Percentiles rank a stretch among this genome's conserved stretches.
Evolutionary conservation across 768 basidiomycete genomes (phyloP).

Genomic region (Goffeauzyma gilvescens): DNA sequence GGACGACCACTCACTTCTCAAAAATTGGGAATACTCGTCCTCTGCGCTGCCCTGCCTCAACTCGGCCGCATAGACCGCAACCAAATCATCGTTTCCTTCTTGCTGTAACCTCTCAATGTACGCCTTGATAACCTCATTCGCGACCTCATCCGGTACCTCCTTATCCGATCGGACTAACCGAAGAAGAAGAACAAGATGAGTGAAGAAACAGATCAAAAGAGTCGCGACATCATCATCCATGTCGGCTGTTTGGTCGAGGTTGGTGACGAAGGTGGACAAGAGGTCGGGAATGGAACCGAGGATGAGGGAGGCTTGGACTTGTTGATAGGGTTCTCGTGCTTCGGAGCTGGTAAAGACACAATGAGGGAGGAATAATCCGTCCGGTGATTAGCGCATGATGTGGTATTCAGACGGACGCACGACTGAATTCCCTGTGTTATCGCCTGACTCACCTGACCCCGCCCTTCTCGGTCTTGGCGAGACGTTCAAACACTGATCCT

Average conservation of each 20-base stretch:
- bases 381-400: background rate
- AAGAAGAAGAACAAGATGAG: constrained; percentile 75
- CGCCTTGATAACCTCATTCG: constrained; percentile 64
- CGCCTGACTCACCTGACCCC: constrained; percentile 22
- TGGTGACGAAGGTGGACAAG: constrained; percentile 40
- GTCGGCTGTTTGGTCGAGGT: constrained; percentile 17
- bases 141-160: constrained; percentile 52
- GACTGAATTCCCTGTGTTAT: background rate
- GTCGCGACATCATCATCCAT: constrained; percentile 21
- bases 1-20: constrained; percentile 41
- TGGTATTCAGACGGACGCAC: background rate
- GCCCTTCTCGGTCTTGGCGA: constrained; percentile 22
- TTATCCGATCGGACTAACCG: constrained; percentile 59
- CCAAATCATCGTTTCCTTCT: constrained; percentile 62
- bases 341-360: constrained; percentile 10
- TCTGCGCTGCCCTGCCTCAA: constrained; percentile 71
- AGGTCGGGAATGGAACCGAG: constrained; percentile 40
- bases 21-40: constrained; percentile 76
- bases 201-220: constrained; percentile 53
- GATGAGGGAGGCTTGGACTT: constrained; percentile 33
- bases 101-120: constrained; percentile 74
- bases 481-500: constrained; percentile 28
- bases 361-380: background rate
- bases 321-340: constrained; percentile 30
- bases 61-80: constrained; percentile 83